phyloP scores from a whole-genome alignment of 345 rosid species.

The Arabidopsis thaliana region TAIR10.1 NC_003074.8:20422001-20422500 shows the following conservation, averaged over 20 bases:
- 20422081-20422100: conserved; percentile 84
- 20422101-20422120: conserved; percentile 88
- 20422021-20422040: conserved; percentile 45
- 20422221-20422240: conserved; percentile 41
- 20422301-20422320: conserved; percentile 21
- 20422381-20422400: too few relatives aligned
- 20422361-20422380: conserved; percentile 7
- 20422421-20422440: too few relatives aligned
- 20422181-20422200: conserved; percentile 46
- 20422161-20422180: conserved; percentile 71
- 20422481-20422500: too few relatives aligned
- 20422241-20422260: conserved; percentile 31
- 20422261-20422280: conserved; percentile 40
- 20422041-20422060: conserved; percentile 72
- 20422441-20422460: too few relatives aligned
- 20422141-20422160: conserved; percentile 82
- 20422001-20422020: conserved; percentile 84
- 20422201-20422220: conserved; percentile 31
- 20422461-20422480: too few relatives aligned
- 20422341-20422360: conserved; percentile 19
- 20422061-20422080: conserved; percentile 76
- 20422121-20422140: conserved; percentile 91
- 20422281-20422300: conserved; percentile 26
- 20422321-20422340: conserved; percentile 26
- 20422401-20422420: too few relatives aligned